A percentile compares a stretch with the other conserved stretches of the same genome.
Conservation (phyloP, 192 early-diverging fungal genomes). For the Coemansia sp. region DNA sequence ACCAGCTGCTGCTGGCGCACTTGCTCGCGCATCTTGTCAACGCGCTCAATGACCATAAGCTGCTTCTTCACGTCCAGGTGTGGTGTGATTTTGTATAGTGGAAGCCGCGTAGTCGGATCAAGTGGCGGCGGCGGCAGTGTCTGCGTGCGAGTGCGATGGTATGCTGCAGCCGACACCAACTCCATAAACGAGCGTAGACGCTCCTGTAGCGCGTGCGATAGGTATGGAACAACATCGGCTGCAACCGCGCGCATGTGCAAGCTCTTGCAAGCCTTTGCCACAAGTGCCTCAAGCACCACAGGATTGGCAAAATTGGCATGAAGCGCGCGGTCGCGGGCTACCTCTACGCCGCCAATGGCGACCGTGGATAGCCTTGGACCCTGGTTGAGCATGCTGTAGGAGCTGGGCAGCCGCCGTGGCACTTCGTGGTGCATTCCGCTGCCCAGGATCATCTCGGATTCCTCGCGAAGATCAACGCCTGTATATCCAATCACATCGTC, state of each 20-base stretch:
- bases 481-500: constrained; percentile 80
- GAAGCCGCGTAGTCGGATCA: constrained; percentile 52
- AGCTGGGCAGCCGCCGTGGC: not conserved
- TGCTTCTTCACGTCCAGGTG: constrained; percentile 69
- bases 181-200: constrained; percentile 62
- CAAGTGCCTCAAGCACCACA: constrained; percentile 7
- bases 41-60: constrained; percentile 66
- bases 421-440: constrained; percentile 24
- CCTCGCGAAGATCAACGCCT: constrained; percentile 71
- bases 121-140: constrained; percentile 60
- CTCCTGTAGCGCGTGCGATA: constrained; percentile 70
- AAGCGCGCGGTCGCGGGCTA: constrained; percentile 24
- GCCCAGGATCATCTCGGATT: constrained; percentile 59
- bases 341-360: constrained; percentile 18
- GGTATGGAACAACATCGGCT: constrained; percentile 58
- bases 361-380: constrained; percentile 7
- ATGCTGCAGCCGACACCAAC: constrained; percentile 66
- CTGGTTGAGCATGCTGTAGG: not conserved
- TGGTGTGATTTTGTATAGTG: constrained; percentile 66
- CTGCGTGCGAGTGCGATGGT: constrained; percentile 66
- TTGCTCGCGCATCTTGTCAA: constrained; percentile 65
- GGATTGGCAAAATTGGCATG: constrained; percentile 17
- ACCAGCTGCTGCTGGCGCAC: constrained; percentile 52
- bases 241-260: constrained; percentile 48
- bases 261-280: constrained; percentile 19